phyloP scores from a whole-genome alignment of 805 yeast species.

The Zygotorulaspora florentina region DNA sequence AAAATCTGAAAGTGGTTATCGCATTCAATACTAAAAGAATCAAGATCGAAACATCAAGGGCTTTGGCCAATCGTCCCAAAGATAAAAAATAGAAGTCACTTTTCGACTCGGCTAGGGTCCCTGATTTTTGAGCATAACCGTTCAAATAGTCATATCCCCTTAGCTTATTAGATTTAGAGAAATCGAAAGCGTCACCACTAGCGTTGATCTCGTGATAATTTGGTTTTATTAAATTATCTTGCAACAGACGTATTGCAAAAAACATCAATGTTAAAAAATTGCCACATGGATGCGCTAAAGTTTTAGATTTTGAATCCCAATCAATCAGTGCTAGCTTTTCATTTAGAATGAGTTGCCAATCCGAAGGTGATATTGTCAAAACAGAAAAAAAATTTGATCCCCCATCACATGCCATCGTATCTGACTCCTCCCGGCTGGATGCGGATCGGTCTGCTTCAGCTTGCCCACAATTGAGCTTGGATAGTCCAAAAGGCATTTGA shows the following conservation, averaged over 20 bases:
- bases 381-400: slow-evolving; percentile 7
- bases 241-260: slow-evolving; percentile 25
- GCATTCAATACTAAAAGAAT: slow-evolving; percentile 16
- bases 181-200: slow-evolving; percentile 26
- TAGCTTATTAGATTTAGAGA: slow-evolving; percentile 27
- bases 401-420: slow-evolving; percentile 1
- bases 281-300: slow-evolving; percentile 29
- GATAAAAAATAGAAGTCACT: slow-evolving; percentile 10
- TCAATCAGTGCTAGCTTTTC: slow-evolving; percentile 28
- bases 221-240: slow-evolving; percentile 30
- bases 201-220: slow-evolving; percentile 19
- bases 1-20: slow-evolving; percentile 17
- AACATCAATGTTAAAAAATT: slow-evolving; percentile 18
- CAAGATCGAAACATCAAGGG: slow-evolving; percentile 8
- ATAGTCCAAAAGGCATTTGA: slow-evolving; percentile 16
- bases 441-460: slow-evolving; percentile 5
- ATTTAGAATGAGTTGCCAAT: slow-evolving; percentile 19
- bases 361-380: slow-evolving; percentile 22
- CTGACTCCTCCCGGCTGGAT: slow-evolving; percentile 5
- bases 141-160: slow-evolving; percentile 18
- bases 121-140: slow-evolving; percentile 7
- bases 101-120: slow-evolving; percentile 1
- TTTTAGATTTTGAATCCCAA: slow-evolving; percentile 29
- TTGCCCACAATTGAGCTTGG: slow-evolving; percentile 7
- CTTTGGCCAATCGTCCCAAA: slow-evolving; percentile 15